These are phyloP conservation scores for Tolypocladium amazonense DNA, from an alignment of 2,329 filamentous ascomycete genomes.

Conservation along the genomic window DNA sequence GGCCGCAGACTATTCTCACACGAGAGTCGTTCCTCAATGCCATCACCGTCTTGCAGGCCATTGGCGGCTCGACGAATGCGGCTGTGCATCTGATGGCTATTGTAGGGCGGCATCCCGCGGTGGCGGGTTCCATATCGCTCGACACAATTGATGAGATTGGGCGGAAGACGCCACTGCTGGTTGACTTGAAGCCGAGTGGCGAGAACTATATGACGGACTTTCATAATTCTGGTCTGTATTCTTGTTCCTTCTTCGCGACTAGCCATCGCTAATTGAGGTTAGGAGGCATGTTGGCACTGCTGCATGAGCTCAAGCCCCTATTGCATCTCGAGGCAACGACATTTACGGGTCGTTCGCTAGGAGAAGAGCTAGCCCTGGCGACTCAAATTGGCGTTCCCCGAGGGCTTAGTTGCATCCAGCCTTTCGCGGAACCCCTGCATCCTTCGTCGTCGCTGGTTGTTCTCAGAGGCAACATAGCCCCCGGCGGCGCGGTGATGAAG, in stretches of 20 bases:
- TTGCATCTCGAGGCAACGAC: slow-evolving; percentile 70
- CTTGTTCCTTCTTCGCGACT: not conserved
- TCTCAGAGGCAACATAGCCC: slow-evolving; percentile 72
- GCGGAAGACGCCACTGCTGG: slow-evolving; percentile 67
- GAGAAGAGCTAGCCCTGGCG: slow-evolving; percentile 63
- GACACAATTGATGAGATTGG: slow-evolving; percentile 73
- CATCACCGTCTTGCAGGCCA: slow-evolving; percentile 74
- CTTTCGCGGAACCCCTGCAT: slow-evolving; percentile 57
- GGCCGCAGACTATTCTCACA: slow-evolving; percentile 60
- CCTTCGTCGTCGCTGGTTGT: slow-evolving; percentile 71
- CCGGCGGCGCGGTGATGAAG: slow-evolving; percentile 76
- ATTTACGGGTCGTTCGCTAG: slow-evolving; percentile 74
- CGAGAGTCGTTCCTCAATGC: slow-evolving; percentile 74
- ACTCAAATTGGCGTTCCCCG: slow-evolving; percentile 43
- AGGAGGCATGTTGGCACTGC: slow-evolving; percentile 72
- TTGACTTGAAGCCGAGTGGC: slow-evolving; percentile 77
- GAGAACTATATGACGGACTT: slow-evolving; percentile 86
- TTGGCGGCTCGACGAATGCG: slow-evolving; percentile 78
- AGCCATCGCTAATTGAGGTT: not conserved
- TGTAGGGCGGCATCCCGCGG: slow-evolving; percentile 58
- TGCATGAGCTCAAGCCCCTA: slow-evolving; percentile 67
- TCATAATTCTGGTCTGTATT: slow-evolving; percentile 50
- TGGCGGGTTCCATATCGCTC: slow-evolving; percentile 54
- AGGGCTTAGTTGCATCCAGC: slow-evolving; percentile 45
- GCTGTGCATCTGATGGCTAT: slow-evolving; percentile 83